phyloP scores from a whole-genome alignment of 1,139 yeast species.

The Candida mesenterica region DNA sequence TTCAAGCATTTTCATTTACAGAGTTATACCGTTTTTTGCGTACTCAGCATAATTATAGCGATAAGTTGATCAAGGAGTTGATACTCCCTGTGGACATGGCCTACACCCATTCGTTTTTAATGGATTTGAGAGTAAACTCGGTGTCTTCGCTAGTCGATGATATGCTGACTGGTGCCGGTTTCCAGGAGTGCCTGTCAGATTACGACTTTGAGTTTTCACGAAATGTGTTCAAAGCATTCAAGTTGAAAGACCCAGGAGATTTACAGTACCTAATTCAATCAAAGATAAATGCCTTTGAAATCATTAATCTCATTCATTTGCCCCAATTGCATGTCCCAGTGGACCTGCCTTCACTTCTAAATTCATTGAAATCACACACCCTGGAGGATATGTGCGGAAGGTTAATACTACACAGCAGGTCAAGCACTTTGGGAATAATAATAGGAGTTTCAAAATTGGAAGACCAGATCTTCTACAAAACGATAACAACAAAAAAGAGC shows the following conservation, averaged over 20 bases:
- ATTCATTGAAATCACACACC: not conserved
- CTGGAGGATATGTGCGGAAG: constrained; percentile 4
- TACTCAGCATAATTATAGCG: constrained; percentile 5
- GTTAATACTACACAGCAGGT: constrained; percentile 6
- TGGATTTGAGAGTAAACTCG: constrained; percentile 5
- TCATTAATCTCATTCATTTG: constrained; percentile 13
- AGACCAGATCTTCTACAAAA: constrained; percentile 6
- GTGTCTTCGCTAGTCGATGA: constrained; percentile 5
- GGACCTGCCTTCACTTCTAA: not conserved
- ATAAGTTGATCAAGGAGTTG: constrained; percentile 5
- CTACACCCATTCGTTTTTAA: constrained; percentile 3
- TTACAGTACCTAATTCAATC: constrained; percentile 7
- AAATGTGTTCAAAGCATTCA: constrained; percentile 1
- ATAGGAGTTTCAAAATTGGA: constrained; percentile 4
- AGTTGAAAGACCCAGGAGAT: not conserved
- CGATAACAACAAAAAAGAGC: constrained; percentile 7
- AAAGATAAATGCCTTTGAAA: constrained; percentile 12
- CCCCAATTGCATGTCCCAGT: constrained; percentile 2
- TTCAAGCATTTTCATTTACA: constrained; percentile 6
- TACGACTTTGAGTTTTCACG: constrained; percentile 8
- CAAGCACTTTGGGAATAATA: constrained; percentile 7
- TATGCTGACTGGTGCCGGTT: constrained; percentile 1
- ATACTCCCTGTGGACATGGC: constrained; percentile 4
- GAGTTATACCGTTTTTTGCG: constrained; percentile 7
- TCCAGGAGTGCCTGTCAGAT: constrained; percentile 7